Evolutionary conservation across 768 basidiomycete genomes (phyloP).

Genomic region (Mycena venus): DNA sequence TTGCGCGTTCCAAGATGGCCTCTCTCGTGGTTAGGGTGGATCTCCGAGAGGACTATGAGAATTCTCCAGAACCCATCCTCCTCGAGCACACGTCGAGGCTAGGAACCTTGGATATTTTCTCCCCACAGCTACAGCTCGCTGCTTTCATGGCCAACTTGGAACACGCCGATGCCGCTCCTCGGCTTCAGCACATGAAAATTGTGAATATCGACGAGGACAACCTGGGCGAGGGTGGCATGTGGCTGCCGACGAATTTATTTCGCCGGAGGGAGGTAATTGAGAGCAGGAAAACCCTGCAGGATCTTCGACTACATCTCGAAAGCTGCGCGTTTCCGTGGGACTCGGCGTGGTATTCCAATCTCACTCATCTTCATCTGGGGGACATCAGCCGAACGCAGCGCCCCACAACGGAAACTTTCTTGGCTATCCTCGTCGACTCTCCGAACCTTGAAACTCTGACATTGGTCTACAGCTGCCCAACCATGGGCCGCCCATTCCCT

Average conservation of each 20-base stretch:
- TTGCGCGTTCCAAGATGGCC: conserved; percentile 27
- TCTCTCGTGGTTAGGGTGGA: conserved; percentile 29
- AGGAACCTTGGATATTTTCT: conserved; percentile 19
- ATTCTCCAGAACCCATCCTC: conserved; percentile 22
- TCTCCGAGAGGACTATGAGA: conserved; percentile 4
- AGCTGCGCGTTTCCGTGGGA: conserved; percentile 32
- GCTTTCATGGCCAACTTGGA: conserved; percentile 25
- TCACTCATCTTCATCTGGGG: conserved; percentile 27
- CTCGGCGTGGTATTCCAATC: conserved; percentile 27
- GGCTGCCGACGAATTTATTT: conserved; percentile 28
- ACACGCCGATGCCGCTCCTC: conserved; percentile 15
- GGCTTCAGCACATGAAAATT: conserved; percentile 10
- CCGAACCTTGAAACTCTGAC: conserved; percentile 22
- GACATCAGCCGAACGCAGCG: conserved; percentile 2
- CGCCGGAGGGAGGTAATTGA: neutral
- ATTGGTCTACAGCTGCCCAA: conserved; percentile 10
- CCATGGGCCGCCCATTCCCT: conserved; percentile 3
- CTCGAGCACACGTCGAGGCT: conserved; percentile 19
- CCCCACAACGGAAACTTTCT: conserved; percentile 22
- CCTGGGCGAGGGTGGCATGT: neutral
- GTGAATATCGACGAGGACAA: conserved; percentile 10
- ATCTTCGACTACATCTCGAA: conserved; percentile 16
- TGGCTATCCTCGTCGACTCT: conserved; percentile 17
- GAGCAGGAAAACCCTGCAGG: neutral
- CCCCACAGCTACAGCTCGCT: neutral